Evolutionary conservation across 2,329 filamentous ascomycete species (phyloP).

Genomic region (Pseudogymnoascus sp.): DNA sequence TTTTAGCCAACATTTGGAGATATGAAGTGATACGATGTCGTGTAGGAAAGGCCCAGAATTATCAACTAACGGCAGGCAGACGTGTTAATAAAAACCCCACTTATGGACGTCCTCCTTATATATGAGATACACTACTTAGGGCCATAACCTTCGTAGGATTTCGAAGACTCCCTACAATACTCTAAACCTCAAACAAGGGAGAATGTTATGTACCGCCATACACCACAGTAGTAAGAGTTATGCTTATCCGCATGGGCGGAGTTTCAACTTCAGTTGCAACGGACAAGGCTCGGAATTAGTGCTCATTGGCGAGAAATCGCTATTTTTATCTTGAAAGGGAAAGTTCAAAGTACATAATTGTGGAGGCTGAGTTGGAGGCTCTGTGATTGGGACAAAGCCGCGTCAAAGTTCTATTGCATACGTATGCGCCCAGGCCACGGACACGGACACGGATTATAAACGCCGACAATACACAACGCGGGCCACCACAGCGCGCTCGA

Average conservation of each 20-base stretch:
- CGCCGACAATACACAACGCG: not conserved
- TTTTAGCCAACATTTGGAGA: not conserved
- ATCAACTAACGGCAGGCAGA: not conserved
- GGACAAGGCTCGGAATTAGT: not conserved
- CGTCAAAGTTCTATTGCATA: not conserved
- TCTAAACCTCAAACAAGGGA: not conserved
- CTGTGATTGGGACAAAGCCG: not conserved
- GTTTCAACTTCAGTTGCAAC: not conserved
- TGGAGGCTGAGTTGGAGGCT: constrained; percentile 5
- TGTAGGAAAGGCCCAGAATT: no score
- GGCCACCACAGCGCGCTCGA: not conserved
- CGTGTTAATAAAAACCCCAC: not conserved
- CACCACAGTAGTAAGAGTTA: not conserved
- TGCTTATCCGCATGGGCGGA: not conserved
- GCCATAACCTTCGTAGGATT: not conserved
- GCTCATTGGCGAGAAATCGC: not conserved
- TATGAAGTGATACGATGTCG: not conserved
- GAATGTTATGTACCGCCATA: not conserved
- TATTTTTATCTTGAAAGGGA: not conserved
- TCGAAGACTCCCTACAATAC: not conserved
- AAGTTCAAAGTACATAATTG: not conserved
- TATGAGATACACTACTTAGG: not conserved
- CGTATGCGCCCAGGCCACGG: not conserved
- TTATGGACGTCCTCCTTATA: not conserved
- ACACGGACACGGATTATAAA: not conserved